These are phyloP conservation scores for Acanthamoeba healyi DNA, from an alignment of 208 protist genomes.

Conservation along the genomic window DNA sequence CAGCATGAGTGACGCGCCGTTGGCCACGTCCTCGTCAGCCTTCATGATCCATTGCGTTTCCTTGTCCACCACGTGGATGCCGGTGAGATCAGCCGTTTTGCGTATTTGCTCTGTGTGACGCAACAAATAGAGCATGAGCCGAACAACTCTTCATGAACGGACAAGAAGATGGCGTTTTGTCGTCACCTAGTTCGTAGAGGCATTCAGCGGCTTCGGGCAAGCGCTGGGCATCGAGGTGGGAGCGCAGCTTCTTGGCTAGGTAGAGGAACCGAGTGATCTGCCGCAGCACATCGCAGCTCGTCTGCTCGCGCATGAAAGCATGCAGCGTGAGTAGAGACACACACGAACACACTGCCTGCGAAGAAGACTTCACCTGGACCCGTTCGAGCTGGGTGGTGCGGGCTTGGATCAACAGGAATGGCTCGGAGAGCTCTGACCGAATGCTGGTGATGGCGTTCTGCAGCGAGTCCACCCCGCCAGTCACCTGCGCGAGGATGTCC, in stretches of 20 bases:
- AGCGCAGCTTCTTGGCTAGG: conserved; percentile 77
- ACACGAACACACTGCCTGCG: too few species aligned
- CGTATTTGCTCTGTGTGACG: conserved; percentile 75
- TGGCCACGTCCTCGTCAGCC: conserved; percentile 78
- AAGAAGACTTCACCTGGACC: conserved; percentile 76
- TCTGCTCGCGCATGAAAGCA: too few species aligned
- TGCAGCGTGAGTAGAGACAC: too few species aligned
- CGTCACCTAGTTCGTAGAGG: conserved; percentile 82
- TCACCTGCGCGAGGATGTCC: conserved; percentile 11
- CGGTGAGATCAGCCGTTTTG: conserved; percentile 74
- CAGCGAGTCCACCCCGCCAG: conserved; percentile 58
- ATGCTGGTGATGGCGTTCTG: conserved; percentile 78
- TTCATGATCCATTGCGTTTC: conserved; percentile 78
- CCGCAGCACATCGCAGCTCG: conserved; percentile 79
- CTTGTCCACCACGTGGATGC: conserved; percentile 78
- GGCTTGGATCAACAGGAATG: conserved; percentile 63
- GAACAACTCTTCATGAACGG: too few species aligned
- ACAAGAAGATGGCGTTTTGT: too few species aligned
- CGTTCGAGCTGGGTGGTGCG: conserved; percentile 75
- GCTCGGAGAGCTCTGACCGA: conserved; percentile 73
- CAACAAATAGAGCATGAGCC: too few species aligned
- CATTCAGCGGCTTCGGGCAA: conserved; percentile 81
- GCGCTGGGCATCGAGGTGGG: conserved; percentile 74
- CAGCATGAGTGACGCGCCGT: conserved; percentile 69
- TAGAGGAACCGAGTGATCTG: conserved; percentile 76